A percentile compares a stretch with the other conserved stretches of the same genome.
These are phyloP conservation scores for Vitis hybrid DNA, from an alignment of 177 flowering plant genomes.

Conservation along the genomic window DNA sequence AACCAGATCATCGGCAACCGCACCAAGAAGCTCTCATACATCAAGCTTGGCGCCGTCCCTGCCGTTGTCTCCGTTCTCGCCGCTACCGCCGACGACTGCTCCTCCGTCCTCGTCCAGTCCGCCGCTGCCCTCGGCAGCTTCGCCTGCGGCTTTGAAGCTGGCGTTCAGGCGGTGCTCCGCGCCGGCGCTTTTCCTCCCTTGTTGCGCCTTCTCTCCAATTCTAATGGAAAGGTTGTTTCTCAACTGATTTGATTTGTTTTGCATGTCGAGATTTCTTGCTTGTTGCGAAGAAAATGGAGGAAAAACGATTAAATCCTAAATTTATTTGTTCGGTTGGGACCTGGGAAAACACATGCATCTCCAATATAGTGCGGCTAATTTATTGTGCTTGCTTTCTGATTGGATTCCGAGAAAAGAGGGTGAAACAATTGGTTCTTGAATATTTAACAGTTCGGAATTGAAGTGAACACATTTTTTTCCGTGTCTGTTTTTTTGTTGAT, in stretches of 20 bases:
- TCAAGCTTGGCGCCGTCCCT: slow-evolving; percentile 87
- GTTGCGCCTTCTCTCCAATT: slow-evolving; percentile 49
- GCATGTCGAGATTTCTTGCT: too few relatives aligned
- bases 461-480: too few relatives aligned
- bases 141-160: slow-evolving; percentile 85
- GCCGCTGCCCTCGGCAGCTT: slow-evolving; percentile 94
- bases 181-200: slow-evolving; percentile 73
- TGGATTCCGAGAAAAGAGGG: too few relatives aligned
- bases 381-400: too few relatives aligned
- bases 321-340: too few relatives aligned
- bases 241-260: background rate
- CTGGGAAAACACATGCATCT: too few relatives aligned
- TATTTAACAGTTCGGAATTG: too few relatives aligned
- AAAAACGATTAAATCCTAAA: too few relatives aligned
- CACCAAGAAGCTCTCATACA: slow-evolving; percentile 81
- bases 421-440: too few relatives aligned
- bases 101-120: slow-evolving; percentile 60
- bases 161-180: slow-evolving; percentile 79
- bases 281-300: too few relatives aligned
- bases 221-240: slow-evolving; percentile 55
- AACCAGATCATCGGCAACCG: slow-evolving; percentile 96
- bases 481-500: too few relatives aligned
- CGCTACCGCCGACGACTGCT: slow-evolving; percentile 17
- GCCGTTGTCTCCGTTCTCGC: slow-evolving; percentile 53
- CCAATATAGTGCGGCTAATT: too few relatives aligned